A percentile compares a stretch with the other conserved stretches of the same genome.
Conservation (phyloP, 2,329 filamentous ascomycete species). For the Colletotrichum gloeosporioides region DNA sequence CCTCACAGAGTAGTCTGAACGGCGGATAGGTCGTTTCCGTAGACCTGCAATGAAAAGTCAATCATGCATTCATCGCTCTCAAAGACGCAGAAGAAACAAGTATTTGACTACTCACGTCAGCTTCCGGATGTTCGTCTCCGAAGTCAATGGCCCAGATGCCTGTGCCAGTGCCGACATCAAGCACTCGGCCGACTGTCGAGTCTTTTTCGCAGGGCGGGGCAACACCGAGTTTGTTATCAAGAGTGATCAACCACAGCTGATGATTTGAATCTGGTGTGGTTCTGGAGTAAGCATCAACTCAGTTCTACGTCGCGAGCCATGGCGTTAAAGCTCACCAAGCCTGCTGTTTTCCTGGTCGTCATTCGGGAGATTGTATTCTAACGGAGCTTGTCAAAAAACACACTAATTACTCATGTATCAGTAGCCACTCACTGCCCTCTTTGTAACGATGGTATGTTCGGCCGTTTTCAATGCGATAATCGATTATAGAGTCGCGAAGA, state of each 20-base stretch:
- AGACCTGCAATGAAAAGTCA: conserved; percentile 6
- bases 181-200: conserved; percentile 4
- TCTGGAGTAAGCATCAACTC: no score
- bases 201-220: conserved; percentile 26
- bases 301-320: no score
- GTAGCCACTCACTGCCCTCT: conserved; percentile 15
- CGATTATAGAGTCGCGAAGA: not conserved
- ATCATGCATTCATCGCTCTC: no score
- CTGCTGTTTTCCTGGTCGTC: not conserved
- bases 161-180: conserved; percentile 28
- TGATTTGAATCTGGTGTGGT: no score
- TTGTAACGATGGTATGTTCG: not conserved
- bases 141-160: conserved; percentile 29
- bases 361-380: not conserved
- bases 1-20: conserved; percentile 25
- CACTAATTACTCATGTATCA: no score
- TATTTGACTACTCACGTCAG: not conserved
- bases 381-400: rapidly evolving
- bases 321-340: not conserved
- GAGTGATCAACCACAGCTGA: not conserved
- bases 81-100: no score
- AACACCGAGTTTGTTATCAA: not conserved
- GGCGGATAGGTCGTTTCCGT: conserved; percentile 35
- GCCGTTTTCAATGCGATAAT: not conserved
- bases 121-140: conserved; percentile 31